phyloP scores from a whole-genome alignment of 2,329 filamentous ascomycete species.

The Phialocephala subalpina region DNA sequence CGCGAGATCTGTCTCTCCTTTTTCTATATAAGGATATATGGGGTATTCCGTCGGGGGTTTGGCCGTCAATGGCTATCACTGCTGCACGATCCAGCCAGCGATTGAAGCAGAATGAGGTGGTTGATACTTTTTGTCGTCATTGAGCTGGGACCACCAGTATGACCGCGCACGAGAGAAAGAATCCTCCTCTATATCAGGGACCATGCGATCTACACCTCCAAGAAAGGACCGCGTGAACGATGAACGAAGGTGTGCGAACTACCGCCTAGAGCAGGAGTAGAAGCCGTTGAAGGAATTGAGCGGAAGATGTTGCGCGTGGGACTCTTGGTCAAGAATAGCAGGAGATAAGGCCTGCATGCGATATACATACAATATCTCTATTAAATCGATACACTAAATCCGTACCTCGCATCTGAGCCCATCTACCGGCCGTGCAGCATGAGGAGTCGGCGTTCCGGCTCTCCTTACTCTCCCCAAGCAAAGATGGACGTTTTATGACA shows the following conservation, averaged over 20 bases:
- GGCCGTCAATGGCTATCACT: conserved; percentile 36
- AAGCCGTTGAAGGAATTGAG: neutral
- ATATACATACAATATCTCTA: conserved; percentile 10
- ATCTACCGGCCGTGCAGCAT: conserved; percentile 24
- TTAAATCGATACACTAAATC: conserved; percentile 16
- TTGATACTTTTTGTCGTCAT: conserved; percentile 40
- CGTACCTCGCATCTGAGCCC: conserved; percentile 19
- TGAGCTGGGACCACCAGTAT: conserved; percentile 26
- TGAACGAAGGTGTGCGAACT: neutral
- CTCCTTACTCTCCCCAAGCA: conserved; percentile 13
- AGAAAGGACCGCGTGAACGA: neutral
- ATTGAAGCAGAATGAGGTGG: conserved; percentile 43
- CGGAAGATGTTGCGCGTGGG: conserved; percentile 5
- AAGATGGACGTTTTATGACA: conserved; percentile 36
- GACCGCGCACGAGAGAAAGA: neutral
- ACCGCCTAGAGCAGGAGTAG: neutral
- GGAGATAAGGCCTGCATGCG: conserved; percentile 17
- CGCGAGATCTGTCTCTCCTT: conserved; percentile 1
- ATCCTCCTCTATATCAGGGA: neutral
- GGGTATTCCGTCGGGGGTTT: neutral
- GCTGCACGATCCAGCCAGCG: conserved; percentile 38
- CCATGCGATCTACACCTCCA: conserved; percentile 16
- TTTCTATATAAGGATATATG: conserved; percentile 14
- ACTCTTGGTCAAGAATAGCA: neutral
- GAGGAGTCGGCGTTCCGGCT: conserved; percentile 2